Conservation (phyloP, 805 yeast genomes). For the Yamadazyma akitaensis region DNA sequence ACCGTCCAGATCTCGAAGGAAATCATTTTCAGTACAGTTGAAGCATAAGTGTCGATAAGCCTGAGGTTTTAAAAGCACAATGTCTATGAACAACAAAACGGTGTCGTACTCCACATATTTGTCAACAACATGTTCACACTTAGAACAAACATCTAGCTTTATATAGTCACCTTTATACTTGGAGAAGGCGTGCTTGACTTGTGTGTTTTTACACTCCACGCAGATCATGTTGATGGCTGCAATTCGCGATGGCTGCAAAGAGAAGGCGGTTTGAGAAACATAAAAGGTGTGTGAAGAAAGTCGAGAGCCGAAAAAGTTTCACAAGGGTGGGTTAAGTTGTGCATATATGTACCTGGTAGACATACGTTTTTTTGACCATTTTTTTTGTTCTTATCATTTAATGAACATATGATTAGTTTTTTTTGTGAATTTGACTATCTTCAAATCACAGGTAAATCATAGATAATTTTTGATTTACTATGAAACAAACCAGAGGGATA, state of each 20-base stretch:
- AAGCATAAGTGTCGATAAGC: slow-evolving; percentile 86
- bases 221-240: slow-evolving; percentile 62
- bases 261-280: background rate
- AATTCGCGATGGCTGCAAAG: background rate
- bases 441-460: too few species aligned
- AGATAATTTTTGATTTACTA: too few species aligned
- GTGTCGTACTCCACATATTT: slow-evolving; percentile 88
- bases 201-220: slow-evolving; percentile 70
- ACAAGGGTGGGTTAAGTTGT: too few species aligned
- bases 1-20: background rate
- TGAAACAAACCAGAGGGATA: too few species aligned
- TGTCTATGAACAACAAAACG: slow-evolving; percentile 78
- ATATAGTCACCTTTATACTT: slow-evolving; percentile 76
- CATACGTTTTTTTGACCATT: too few species aligned
- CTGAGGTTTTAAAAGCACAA: slow-evolving; percentile 78
- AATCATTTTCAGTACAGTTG: slow-evolving; percentile 48
- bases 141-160: slow-evolving; percentile 69
- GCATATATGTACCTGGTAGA: too few species aligned
- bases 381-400: too few species aligned
- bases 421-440: too few species aligned
- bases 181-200: slow-evolving; percentile 63
- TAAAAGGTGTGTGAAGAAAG: too few species aligned
- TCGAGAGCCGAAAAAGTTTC: too few species aligned
- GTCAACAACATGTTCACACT: slow-evolving; percentile 76
- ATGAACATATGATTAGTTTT: too few species aligned